Conservation (phyloP, 2,329 filamentous ascomycete genomes). For the Fusarium luffae region DNA sequence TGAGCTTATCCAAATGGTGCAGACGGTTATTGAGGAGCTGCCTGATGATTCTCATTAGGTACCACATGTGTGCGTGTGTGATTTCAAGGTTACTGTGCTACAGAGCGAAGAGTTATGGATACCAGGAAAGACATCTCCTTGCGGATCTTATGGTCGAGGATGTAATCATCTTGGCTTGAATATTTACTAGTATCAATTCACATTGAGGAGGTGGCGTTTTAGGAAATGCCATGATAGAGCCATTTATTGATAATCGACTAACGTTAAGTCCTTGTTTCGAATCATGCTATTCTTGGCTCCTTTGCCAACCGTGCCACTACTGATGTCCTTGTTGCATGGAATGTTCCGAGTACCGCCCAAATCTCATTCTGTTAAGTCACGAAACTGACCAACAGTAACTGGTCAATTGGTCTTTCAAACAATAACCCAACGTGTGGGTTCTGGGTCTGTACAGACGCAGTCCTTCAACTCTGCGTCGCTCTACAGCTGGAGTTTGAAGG, state of each 20-base stretch:
- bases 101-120: conserved; percentile 5
- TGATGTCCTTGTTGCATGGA: background rate
- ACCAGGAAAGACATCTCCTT: conserved; percentile 26
- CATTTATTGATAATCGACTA: conserved; percentile 30
- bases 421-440: conserved; percentile 19
- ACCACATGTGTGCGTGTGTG: background rate
- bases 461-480: conserved; percentile 41
- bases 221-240: conserved; percentile 40
- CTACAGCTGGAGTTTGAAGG: conserved; percentile 72
- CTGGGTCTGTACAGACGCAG: conserved; percentile 41
- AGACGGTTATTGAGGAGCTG: conserved; percentile 74
- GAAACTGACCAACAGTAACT: background rate
- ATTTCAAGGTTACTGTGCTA: background rate
- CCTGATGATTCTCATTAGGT: conserved; percentile 62
- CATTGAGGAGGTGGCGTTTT: conserved; percentile 41
- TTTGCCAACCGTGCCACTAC: background rate
- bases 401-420: conserved; percentile 1
- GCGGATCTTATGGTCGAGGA: conserved; percentile 12
- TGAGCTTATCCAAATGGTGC: conserved; percentile 83
- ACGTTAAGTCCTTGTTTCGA: conserved; percentile 26
- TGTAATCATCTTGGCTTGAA: background rate
- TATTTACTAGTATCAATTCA: conserved; percentile 20
- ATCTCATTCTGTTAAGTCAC: background rate
- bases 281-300: conserved; percentile 9
- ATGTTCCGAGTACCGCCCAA: background rate